Conservation (phyloP, 2,329 filamentous ascomycete species). For the Curvularia eragrostidis region DNA sequence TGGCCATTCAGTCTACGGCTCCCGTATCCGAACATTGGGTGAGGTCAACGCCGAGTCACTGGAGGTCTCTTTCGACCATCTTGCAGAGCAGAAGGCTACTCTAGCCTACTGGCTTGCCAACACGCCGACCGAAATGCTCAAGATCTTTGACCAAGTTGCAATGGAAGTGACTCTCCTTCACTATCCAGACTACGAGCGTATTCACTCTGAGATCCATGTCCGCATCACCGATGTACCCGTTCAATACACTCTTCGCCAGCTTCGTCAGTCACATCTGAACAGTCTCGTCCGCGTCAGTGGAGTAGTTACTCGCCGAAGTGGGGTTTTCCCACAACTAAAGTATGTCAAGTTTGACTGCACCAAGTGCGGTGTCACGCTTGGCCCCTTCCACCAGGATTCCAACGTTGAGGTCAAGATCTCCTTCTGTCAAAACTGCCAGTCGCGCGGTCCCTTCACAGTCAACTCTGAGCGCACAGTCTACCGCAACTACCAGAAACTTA, state of each 20-base stretch:
- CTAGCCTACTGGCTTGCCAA: constrained; percentile 96
- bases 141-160: constrained; percentile 94
- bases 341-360: constrained; percentile 98
- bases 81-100: constrained; percentile 88
- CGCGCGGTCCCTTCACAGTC: constrained; percentile 89
- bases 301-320: constrained; percentile 90
- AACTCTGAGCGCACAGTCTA: constrained; percentile 99
- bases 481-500: constrained; percentile 97
- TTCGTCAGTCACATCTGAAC: constrained; percentile 95
- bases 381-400: constrained; percentile 96
- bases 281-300: constrained; percentile 92
- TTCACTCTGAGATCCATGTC: constrained; percentile 97
- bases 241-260: constrained; percentile 91
- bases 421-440: constrained; percentile 96
- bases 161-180: constrained; percentile 96
- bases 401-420: constrained; percentile 95
- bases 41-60: constrained; percentile 96
- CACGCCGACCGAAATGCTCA: constrained; percentile 91
- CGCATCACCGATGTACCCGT: constrained; percentile 94
- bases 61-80: constrained; percentile 93
- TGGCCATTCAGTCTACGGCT: constrained; percentile 91
- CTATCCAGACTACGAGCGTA: constrained; percentile 96
- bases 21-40: constrained; percentile 91
- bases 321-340: constrained; percentile 96
- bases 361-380: constrained; percentile 90